phyloP scores from a whole-genome alignment of 805 yeast genomes.

The Scheffersomyces amazonensis region DNA sequence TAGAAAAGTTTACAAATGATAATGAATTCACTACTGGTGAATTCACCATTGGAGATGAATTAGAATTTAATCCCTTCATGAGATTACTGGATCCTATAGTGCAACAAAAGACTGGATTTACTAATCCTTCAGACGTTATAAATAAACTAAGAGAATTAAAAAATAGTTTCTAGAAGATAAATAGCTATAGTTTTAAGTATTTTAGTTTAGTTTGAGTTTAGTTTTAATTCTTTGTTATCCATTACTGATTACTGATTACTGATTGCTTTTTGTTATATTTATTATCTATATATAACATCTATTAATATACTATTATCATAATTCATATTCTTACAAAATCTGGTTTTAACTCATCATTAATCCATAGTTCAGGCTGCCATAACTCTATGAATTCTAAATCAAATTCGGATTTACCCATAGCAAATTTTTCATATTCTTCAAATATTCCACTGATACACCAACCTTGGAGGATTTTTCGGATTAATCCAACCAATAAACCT shows the following conservation, averaged over 20 bases:
- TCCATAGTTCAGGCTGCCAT: slow-evolving; percentile 61
- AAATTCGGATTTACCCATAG: slow-evolving; percentile 89
- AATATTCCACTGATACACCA: slow-evolving; percentile 93
- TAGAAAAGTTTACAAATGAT: slow-evolving; percentile 48
- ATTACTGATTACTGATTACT: no score
- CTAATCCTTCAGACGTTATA: slow-evolving; percentile 60
- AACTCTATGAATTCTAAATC: slow-evolving; percentile 88
- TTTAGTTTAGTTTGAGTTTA: neutral
- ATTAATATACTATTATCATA: neutral
- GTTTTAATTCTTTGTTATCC: no score
- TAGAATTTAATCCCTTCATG: slow-evolving; percentile 86
- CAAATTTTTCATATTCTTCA: slow-evolving; percentile 90
- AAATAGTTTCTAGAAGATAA: slow-evolving; percentile 39
- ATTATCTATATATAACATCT: neutral
- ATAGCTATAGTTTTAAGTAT: neutral
- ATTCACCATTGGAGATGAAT: slow-evolving; percentile 83
- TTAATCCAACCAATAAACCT: slow-evolving; percentile 89
- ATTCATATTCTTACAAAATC: slow-evolving; percentile 52
- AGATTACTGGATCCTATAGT: slow-evolving; percentile 65
- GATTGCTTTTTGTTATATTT: neutral
- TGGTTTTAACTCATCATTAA: slow-evolving; percentile 53
- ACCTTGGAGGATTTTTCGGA: slow-evolving; percentile 82
- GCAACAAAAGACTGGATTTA: slow-evolving; percentile 52
- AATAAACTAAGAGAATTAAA: slow-evolving; percentile 71
- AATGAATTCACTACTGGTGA: slow-evolving; percentile 81